Conservation (phyloP, 2,329 filamentous ascomycete genomes). For the Aureobasidium zeae region DNA sequence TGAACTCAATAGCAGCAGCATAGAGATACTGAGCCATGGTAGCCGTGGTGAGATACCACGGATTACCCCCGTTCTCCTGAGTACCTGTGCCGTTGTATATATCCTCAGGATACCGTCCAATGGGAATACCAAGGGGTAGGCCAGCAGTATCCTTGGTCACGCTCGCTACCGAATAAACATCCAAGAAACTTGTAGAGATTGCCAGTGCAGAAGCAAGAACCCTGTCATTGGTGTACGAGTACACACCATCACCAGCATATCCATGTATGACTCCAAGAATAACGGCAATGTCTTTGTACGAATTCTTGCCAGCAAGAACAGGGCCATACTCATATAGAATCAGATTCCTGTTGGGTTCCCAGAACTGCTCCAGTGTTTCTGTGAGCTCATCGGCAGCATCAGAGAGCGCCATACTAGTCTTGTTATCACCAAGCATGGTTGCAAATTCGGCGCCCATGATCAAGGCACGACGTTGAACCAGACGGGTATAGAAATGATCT, state of each 20-base stretch:
- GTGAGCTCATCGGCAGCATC: constrained; percentile 23
- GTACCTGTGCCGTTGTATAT: constrained; percentile 28
- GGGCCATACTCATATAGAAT: constrained; percentile 29
- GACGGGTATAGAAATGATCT: constrained; percentile 27
- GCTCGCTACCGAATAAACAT: constrained; percentile 25
- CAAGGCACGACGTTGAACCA: constrained; percentile 26
- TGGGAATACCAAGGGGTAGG: constrained; percentile 25
- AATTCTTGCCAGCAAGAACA: constrained; percentile 25
- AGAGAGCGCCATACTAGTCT: constrained; percentile 23
- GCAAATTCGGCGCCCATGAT: constrained; percentile 25
- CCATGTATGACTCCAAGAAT: constrained; percentile 28
- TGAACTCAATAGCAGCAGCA: constrained; percentile 20
- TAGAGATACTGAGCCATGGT: constrained; percentile 28
- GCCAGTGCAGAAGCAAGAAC: constrained; percentile 25
- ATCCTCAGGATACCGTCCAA: constrained; percentile 30
- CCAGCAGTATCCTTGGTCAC: constrained; percentile 23
- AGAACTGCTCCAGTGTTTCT: constrained; percentile 25
- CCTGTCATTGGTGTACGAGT: constrained; percentile 27
- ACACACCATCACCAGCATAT: constrained; percentile 26
- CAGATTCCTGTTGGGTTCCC: constrained; percentile 24
- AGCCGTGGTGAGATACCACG: constrained; percentile 29
- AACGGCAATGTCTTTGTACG: constrained; percentile 28
- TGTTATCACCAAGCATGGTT: constrained; percentile 23
- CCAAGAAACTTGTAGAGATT: constrained; percentile 25
- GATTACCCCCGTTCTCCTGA: constrained; percentile 24